Evolutionary conservation across 495 filamentous ascomycete genomes (phyloP), one percentile per base, ranked within the genome.

Genomic region (Mycothermus thermophilus): DNA sequence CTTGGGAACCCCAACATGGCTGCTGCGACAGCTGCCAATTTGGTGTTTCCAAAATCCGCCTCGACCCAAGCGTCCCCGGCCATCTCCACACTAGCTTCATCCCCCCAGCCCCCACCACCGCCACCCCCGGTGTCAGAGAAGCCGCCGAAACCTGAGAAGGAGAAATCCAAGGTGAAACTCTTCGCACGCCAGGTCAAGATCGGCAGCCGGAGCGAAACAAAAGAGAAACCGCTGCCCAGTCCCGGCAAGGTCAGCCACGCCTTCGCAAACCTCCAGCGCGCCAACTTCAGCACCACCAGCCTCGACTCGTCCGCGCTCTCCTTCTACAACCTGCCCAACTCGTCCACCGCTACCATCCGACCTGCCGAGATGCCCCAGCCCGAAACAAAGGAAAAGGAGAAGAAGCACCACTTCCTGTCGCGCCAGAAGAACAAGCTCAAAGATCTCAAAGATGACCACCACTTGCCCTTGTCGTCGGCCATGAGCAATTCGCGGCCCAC

Each of bases 341-440:
- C 80, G 2, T 92, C 83, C 1, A 76, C 80, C 4, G 83, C 78
- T 10, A 93, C 86, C 0, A 76, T 94, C 31, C 56, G 67, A 19
- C 47, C 65, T 0, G 48, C 59, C 51, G 59, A 77, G 40, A 48
- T 55, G n/a, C 23, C 44, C 16, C 31, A 44, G 3, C 34, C 38
- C 3, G 60, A 54, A 11, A 11, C 6, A 32, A 50, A 38, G 27
- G 59, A 55, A 36, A 67, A 69, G 47, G 72, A 79, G 44, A 77
- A 75, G 51, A 77, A 79, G 50, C 74, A 76, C 43, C 80, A 95
- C 48, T 95, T 96, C 51, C 51, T 96, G 33, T 86, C 83, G 3
- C 69, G 90, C 29, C 83, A 92, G 59, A 94, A 94, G 56, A 71
- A 95, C 52, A 95, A 92, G 55, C 59, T 87, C 14, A 87, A 79